These are phyloP conservation scores for Glycine latifolia DNA, from an alignment of 306 rosid genomes.

Conservation along the genomic window DNA sequence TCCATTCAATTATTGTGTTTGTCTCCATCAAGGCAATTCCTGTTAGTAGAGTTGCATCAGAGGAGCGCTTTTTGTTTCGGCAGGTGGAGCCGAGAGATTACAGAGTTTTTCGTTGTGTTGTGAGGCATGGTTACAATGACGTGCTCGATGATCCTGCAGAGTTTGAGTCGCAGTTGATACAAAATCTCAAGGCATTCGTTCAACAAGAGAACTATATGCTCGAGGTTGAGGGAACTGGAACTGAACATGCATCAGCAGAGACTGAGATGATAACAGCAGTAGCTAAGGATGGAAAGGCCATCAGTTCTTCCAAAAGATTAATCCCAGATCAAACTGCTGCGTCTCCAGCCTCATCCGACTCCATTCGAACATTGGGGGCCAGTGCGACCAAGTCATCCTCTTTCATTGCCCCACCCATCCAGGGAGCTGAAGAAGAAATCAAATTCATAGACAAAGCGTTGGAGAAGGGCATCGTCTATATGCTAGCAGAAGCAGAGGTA, in stretches of 20 bases:
- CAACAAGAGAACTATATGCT: conserved; percentile 48
- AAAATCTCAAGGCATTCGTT: conserved; percentile 64
- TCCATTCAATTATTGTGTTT: conserved; percentile 73
- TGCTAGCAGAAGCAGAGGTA: conserved; percentile 78
- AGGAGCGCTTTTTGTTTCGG: conserved; percentile 78
- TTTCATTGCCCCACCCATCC: conserved; percentile 35
- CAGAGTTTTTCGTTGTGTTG: conserved; percentile 73
- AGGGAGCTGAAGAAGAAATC: conserved; percentile 62
- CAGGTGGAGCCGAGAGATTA: conserved; percentile 71
- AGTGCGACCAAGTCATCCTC: conserved; percentile 34
- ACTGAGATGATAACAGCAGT: neutral
- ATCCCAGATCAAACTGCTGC: conserved; percentile 10
- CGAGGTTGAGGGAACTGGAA: conserved; percentile 30
- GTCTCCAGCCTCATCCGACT: conserved; percentile 24
- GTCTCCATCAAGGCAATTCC: conserved; percentile 82
- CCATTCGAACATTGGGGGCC: conserved; percentile 32
- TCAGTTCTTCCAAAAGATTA: conserved; percentile 44
- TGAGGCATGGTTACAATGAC: conserved; percentile 85
- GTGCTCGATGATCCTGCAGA: conserved; percentile 46
- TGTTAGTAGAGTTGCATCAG: conserved; percentile 56
- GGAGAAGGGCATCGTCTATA: conserved; percentile 76
- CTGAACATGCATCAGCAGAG: no score
- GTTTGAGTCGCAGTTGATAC: conserved; percentile 69
- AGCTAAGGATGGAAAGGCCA: neutral
- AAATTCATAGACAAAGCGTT: conserved; percentile 61